Evolutionary conservation across 2,329 filamentous ascomycete genomes (phyloP), one percentile per base, ranked within the genome.

Genomic region (Aspergillus tanneri): DNA sequence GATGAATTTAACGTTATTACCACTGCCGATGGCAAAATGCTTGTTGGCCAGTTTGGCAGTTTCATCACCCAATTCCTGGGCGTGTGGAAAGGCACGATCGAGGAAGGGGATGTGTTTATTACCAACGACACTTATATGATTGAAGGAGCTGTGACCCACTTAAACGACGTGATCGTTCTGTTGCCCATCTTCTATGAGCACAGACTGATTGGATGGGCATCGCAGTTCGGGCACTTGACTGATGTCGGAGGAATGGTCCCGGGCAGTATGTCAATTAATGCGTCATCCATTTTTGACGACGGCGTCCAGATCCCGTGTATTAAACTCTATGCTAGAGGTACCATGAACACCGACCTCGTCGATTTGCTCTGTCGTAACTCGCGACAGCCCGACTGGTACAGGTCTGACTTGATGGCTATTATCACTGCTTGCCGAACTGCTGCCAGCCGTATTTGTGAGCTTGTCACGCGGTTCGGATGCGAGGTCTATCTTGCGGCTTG

Each of bases 1-100:
- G 76, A 78, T 22, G 75, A 78, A 49, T 78, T 77, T 61, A 78
- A 78, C 24, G 75, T 78, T n/a, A 76, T 78, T 42, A 77, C 76
- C 4, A 74, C 76, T 34, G 63, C 65, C 1, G 59, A 67, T 1
- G 76, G 76, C 3, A 69, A 77, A 51, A 79, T 79, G 75, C 66
- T 79, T 0, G 76, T 75, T 5, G 76, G 76, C 0, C 76, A 79
- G 40, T 77, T 78, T 27, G 75, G 75, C 3, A 76, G 72, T 50
- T 77, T 77, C 52, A 77, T 77, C 50, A 67, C 67, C 1, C 67
- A 74, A 34, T 77, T 79, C 44, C 56, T 78, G n/a, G 56, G 68
- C 2, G 62, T 66, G 2, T 78, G 74, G 74, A 66, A 68, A n/a
- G 74, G 72, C 1, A 70, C 71, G 0, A 68, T 79, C 36, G 71